Base-by-base conservation (phyloP, 2,329 filamentous ascomycete genomes). In the Neoarthrinium moseri region DNA sequence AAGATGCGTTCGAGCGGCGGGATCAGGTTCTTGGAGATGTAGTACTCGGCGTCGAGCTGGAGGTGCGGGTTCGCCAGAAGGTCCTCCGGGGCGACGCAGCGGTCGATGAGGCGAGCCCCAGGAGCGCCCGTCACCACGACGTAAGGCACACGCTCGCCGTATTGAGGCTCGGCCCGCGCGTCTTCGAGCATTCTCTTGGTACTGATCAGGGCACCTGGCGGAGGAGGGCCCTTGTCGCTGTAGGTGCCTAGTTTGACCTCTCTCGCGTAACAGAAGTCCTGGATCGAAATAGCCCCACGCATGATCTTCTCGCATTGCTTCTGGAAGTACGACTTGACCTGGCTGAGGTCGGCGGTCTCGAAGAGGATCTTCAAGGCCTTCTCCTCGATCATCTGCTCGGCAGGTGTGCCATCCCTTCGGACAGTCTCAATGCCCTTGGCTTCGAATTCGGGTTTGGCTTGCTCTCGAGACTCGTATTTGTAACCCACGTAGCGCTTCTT, bases 401-500 rank as follows among this genome's bases (percentile, higher is more conserved):
- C 92, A 0, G 92, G 91, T 1, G 91, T 97, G 30, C 94, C 94
- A 63, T 99, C 94, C 39, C 94, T 82, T 2, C 95, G 84, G 6
- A 99, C 92, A 0, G 95, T 99, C 72, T 99, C 95, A 52, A 97
- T 99, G 23, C 95, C 94, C 66, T 99, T 99, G 47, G 94, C 95
- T 63, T 99, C 95, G 54, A 97, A 97, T 1, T 95, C 88, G 1
- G 94, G 92, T 53, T 84, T 82, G 7, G 65, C 71, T 61, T 99
- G 94, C 13, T 78, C 74, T 29, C 79, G 80, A 54, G 76, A 81
- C 62, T 99, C 94, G 69, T 95, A 99, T 64, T 96, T 96, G 75
- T 96, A 96, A 5, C 95, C 95, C 4, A 97, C 95, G 57, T 99
- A 99, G 45, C 94, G 87, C 63, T 99, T 99, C 72, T 99, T 99